These are phyloP conservation scores for Epichloe aotearoae DNA, from an alignment of 2,329 filamentous ascomycete species.

Conservation along the genomic window DNA sequence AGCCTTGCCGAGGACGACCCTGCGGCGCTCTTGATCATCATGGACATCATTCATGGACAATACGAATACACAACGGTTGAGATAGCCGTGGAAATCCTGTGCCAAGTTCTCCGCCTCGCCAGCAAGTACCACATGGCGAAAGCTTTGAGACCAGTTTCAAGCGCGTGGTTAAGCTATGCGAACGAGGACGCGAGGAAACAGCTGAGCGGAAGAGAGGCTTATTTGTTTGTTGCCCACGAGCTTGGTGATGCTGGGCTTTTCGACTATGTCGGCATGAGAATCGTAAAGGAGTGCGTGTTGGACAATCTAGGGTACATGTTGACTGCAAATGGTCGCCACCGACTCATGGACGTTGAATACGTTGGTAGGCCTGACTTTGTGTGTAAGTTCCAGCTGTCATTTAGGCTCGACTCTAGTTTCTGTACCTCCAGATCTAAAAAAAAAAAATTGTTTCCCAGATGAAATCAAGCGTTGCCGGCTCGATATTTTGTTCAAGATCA, in stretches of 20 bases:
- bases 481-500: neutral
- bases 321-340: neutral
- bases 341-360: neutral
- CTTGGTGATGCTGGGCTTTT: neutral
- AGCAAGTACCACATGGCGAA: conserved; percentile 10
- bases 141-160: conserved; percentile 3
- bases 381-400: neutral
- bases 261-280: neutral
- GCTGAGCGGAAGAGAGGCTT: neutral
- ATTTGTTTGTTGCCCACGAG: neutral
- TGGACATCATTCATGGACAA: conserved; percentile 1
- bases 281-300: neutral
- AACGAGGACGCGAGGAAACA: neutral
- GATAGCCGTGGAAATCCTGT: neutral
- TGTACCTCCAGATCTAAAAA: no score
- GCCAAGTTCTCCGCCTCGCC: conserved; percentile 4
- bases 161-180: neutral
- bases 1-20: conserved; percentile 2
- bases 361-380: neutral
- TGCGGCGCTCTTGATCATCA: neutral
- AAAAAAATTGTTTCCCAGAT: neutral
- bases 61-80: conserved; percentile 1
- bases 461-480: neutral
- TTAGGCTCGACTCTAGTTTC: no score
- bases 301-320: neutral